Evolutionary conservation across 129 eudicot genomes (phyloP), one percentile per base, ranked within the genome.

Genomic region (Oenanthe sinensis): DNA sequence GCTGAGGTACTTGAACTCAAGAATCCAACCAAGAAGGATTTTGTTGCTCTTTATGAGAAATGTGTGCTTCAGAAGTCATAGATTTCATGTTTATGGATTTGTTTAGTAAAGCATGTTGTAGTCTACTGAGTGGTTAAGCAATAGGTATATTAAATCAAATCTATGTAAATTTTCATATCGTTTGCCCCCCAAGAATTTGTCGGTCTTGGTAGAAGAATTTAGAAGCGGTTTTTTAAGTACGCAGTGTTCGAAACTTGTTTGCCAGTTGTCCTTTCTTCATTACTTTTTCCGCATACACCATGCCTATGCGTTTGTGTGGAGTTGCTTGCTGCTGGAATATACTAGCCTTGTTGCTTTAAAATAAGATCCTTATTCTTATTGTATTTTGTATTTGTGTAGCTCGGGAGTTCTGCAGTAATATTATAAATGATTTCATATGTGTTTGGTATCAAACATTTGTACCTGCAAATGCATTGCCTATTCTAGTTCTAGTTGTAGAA

Each of bases 21-120:
- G 85, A 90, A 85, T 79, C 95, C 97, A 2, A 86, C 71, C 82
- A 92, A 92, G 82, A 92, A 89, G 82, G 97, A 96, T 76, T 76
- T 96, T 15, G 77, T 90, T 55, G 88, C 97, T 79, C 91, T 96
- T 7, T 96, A 92, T 46, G 99, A 96, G 76, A 90, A 75, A 73
- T 89, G 89, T 54, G 82, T 96, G 49, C 91, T 92, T 10, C 85
- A 82, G 60, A 89, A 85, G 77, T 79, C 69, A 1, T 91, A 86
- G 54, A n/a, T 78, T 50, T 72, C 26, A 55, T 17, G 52, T 24
- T 24, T 39, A 44, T 44, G 42, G 60, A 77, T 42, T 77, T 77
- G 74, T 48, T 75, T 75, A 47, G 43, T 12, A 48, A 48, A n/a
- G 78, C 20, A 46, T 26, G 26, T 16, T 75, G 78, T 74, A 46